Percentiles rank a stretch among this genome's conserved stretches.
These are phyloP conservation scores for Saturnispora zaruensis DNA, from an alignment of 805 yeast species.

Conservation along the genomic window DNA sequence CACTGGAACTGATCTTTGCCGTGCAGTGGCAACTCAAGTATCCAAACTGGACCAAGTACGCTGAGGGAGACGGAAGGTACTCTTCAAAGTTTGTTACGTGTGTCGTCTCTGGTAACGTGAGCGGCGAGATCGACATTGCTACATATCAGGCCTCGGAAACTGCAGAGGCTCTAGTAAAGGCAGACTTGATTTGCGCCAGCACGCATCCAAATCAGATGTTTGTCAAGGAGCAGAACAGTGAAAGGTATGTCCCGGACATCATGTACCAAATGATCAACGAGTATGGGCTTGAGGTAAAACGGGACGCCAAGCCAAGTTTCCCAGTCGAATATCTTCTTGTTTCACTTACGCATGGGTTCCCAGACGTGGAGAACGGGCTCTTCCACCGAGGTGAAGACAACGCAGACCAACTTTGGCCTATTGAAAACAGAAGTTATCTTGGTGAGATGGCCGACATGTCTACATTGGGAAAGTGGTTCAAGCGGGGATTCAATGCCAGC, in stretches of 20 bases:
- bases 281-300: constrained; percentile 79
- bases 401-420: constrained; percentile 39
- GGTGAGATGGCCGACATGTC: constrained; percentile 66
- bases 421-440: constrained; percentile 70
- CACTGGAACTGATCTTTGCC: constrained; percentile 80
- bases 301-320: constrained; percentile 82
- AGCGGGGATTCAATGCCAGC: constrained; percentile 6
- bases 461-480: constrained; percentile 43
- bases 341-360: constrained; percentile 89
- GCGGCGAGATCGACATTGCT: constrained; percentile 83
- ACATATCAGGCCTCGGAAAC: constrained; percentile 83
- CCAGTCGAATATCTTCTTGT: constrained; percentile 88
- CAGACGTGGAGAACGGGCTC: constrained; percentile 36
- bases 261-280: constrained; percentile 80
- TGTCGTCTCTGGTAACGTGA: constrained; percentile 79
- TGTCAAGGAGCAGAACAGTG: constrained; percentile 62
- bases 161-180: constrained; percentile 81
- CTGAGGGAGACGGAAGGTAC: constrained; percentile 50
- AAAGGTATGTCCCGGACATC: constrained; percentile 89
- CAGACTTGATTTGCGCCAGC: constrained; percentile 78
- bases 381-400: background rate
- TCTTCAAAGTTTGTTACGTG: constrained; percentile 93
- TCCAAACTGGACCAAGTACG: constrained; percentile 57
- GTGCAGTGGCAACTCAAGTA: constrained; percentile 63
- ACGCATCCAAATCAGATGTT: constrained; percentile 85